Evolutionary conservation across 148 eudicot species (phyloP).

Genomic region (Rhododendron simsii): DNA sequence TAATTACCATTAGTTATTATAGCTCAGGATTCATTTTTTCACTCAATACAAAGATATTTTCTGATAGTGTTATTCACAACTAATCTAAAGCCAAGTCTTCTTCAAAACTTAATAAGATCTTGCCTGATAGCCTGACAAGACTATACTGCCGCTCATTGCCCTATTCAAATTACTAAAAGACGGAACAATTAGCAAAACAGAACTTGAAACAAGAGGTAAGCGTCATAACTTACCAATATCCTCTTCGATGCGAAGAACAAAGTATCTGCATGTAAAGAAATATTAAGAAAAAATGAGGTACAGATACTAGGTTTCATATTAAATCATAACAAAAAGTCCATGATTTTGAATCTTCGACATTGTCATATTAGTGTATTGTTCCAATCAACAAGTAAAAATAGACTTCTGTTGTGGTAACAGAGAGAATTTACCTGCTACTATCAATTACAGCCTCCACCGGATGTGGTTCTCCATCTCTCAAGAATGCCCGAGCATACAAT

Average conservation of each 20-base stretch:
- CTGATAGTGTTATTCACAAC: neutral
- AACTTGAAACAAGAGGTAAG: neutral
- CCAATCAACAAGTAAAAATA: neutral
- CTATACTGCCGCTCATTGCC: neutral
- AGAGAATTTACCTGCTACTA: slow-evolving; percentile 79
- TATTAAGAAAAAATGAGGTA: neutral
- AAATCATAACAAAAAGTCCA: neutral
- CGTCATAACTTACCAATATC: slow-evolving; percentile 54
- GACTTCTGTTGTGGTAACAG: neutral
- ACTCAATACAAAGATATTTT: neutral
- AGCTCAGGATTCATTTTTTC: neutral
- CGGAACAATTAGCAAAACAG: neutral
- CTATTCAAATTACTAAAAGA: neutral
- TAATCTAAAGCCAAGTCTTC: neutral
- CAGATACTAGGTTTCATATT: neutral
- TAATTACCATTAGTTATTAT: neutral
- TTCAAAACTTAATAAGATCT: neutral
- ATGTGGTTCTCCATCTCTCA: slow-evolving; percentile 91
- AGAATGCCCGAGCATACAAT: slow-evolving; percentile 86
- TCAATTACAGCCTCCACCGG: slow-evolving; percentile 97
- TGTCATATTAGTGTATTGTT: neutral
- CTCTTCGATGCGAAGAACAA: slow-evolving; percentile 95
- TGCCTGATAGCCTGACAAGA: neutral
- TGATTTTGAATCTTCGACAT: neutral
- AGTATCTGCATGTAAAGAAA: slow-evolving; percentile 63